Conservation (phyloP, 768 basidiomycete species). For the Psilocybe subaeruginosa region DNA sequence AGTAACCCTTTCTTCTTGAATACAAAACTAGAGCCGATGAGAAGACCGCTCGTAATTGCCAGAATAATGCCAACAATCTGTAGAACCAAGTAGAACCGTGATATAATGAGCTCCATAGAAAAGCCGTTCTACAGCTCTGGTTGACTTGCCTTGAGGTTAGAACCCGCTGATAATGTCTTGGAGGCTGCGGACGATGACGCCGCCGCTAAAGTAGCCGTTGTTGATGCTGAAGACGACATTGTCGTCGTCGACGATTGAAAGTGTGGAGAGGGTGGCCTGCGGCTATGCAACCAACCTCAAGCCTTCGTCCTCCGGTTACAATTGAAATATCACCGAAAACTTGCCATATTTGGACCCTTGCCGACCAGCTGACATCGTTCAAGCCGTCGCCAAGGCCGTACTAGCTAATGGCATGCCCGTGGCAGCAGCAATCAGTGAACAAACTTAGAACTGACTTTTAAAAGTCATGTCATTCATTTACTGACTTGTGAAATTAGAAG, state of each 20-base stretch:
- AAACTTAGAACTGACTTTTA: too few relatives aligned
- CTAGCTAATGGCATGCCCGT: too few relatives aligned
- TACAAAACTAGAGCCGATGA: constrained; percentile 93
- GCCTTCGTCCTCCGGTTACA: not conserved
- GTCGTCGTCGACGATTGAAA: constrained; percentile 15
- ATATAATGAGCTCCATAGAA: constrained; percentile 3
- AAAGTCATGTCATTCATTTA: too few relatives aligned
- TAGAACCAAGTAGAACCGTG: not conserved
- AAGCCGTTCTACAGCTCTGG: not conserved
- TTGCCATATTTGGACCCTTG: not conserved
- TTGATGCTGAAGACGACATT: constrained; percentile 26
- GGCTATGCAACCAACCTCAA: not conserved
- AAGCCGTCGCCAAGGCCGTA: too few relatives aligned
- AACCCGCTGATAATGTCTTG: constrained; percentile 36
- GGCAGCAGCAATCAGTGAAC: too few relatives aligned
- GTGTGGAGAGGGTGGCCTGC: not conserved
- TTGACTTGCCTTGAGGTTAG: constrained; percentile 51
- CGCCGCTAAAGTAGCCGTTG: constrained; percentile 37
- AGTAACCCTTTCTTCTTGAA: constrained; percentile 97
- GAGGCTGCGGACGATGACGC: constrained; percentile 42
- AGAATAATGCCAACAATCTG: constrained; percentile 80
- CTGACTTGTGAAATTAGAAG: too few relatives aligned
- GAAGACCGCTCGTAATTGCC: constrained; percentile 75
- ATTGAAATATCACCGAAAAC: not conserved
- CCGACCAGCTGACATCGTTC: not conserved